phyloP scores from a whole-genome alignment of 2,329 filamentous ascomycete species.

The Paecilomyces niveus region DNA sequence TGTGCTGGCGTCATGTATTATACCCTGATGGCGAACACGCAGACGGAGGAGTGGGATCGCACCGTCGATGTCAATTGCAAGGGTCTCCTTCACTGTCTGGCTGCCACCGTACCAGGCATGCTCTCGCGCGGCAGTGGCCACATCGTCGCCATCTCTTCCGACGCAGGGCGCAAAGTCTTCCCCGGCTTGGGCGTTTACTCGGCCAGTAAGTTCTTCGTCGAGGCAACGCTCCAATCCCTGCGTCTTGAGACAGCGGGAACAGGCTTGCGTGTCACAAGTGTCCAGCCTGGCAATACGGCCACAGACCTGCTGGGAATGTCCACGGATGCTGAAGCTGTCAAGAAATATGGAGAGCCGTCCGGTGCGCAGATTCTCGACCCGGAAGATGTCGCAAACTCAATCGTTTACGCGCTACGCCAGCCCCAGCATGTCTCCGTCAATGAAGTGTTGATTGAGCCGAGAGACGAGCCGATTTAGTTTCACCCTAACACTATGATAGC shows the following conservation, averaged over 20 bases:
- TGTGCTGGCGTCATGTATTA: constrained; percentile 85
- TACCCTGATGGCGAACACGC: constrained; percentile 74
- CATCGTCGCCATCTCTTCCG: constrained; percentile 74
- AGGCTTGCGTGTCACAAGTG: constrained; percentile 63
- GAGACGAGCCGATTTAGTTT: constrained; percentile 63
- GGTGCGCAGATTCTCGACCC: constrained; percentile 70
- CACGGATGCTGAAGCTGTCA: constrained; percentile 66
- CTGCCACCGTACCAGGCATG: constrained; percentile 64
- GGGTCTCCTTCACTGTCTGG: constrained; percentile 66
- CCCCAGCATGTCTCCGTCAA: constrained; percentile 72
- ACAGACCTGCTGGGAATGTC: constrained; percentile 69
- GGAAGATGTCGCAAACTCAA: constrained; percentile 63
- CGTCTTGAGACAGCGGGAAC: constrained; percentile 69
- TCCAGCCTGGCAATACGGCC: constrained; percentile 71
- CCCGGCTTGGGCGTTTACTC: constrained; percentile 76
- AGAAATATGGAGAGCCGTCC: constrained; percentile 69
- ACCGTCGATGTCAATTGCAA: constrained; percentile 86
- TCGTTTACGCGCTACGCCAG: constrained; percentile 68
- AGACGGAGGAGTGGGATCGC: constrained; percentile 69
- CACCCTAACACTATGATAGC: neutral
- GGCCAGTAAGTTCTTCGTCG: constrained; percentile 78
- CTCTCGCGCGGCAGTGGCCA: constrained; percentile 62
- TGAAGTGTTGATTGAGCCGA: constrained; percentile 70
- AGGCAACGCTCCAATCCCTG: constrained; percentile 68
- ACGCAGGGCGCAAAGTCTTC: constrained; percentile 75